Evolutionary conservation across 257 asterid species (phyloP).

Genomic region (Rubia yunnanensis): DNA sequence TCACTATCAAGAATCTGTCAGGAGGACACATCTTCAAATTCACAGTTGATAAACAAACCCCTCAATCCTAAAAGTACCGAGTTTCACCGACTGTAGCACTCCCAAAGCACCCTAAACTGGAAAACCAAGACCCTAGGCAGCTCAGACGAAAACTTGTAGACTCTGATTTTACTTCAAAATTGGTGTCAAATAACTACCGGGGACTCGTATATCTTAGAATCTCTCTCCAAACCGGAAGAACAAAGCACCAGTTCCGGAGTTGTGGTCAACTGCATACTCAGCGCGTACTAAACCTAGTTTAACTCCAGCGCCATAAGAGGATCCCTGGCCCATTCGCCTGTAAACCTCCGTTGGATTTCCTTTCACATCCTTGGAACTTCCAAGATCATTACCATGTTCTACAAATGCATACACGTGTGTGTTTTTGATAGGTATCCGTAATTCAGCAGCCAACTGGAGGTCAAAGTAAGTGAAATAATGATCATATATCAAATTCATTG

Average conservation of each 20-base stretch:
- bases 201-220: constrained; percentile 32
- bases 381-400: constrained; percentile 94
- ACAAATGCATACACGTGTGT: constrained; percentile 83
- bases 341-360: constrained; percentile 97
- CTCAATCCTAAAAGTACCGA: neutral
- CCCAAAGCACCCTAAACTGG: neutral
- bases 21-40: neutral
- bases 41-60: neutral
- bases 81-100: neutral
- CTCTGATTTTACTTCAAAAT: constrained; percentile 12
- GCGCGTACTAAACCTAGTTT: constrained; percentile 86
- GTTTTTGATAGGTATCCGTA: constrained; percentile 73
- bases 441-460: constrained; percentile 75
- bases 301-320: constrained; percentile 88
- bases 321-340: constrained; percentile 84
- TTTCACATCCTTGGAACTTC: constrained; percentile 83
- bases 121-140: constrained; percentile 3
- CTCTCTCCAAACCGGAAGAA: constrained; percentile 97
- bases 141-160: constrained; percentile 18
- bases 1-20: neutral
- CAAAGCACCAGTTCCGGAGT: constrained; percentile 81
- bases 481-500: neutral
- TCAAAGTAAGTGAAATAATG: constrained; percentile 11
- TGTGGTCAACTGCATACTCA: constrained; percentile 86
- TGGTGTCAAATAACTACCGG: neutral